Evolutionary conservation across 106 monocot genomes (phyloP), one percentile per base, ranked within the genome.

Genomic region (Dendrobium nobile): DNA sequence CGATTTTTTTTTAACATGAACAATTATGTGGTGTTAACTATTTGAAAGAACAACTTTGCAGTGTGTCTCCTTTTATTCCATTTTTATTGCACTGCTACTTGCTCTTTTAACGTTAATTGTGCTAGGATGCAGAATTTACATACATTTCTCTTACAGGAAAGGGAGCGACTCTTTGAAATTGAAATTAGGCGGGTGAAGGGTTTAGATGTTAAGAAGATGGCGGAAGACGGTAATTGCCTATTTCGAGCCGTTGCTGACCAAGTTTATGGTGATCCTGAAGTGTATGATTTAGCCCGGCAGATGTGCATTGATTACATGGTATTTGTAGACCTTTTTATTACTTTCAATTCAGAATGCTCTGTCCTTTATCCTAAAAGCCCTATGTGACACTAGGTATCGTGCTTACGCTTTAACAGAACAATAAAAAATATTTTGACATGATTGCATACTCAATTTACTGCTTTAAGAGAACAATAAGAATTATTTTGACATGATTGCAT

Each of bases 221-320:
- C 84, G 48, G 82, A 81, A 73, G 99, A 99, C 82, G 99, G 99
- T 8, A 99, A 99, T 82, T 99, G 99, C 75, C 76, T 99, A 19
- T 99, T 99, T 78, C 91, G 99, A 78, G 95, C 99, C 73, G 90
- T 99, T 82, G 99, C 99, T 22, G 99, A 99, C 82, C 95, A 99
- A 88, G 95, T 99, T 54, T 99, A 95, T 88, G 99, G 99, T 80
- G 99, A 99, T 79, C 82, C 99, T 82, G 99, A 99, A 79, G 85
- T 84, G 76, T 93, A 93, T 86, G 99, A 99, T 75, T 75, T 91
- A 89, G 88, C 87, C 40, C 91, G 99, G 77, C 99, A 99, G 81
- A 91, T 95, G 92, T 95, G 95, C 87, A 90, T 99, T 73, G 99
- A 99, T 78, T 99, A 99, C 75, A 95, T 98, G 98, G 98, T 98